Conservation (phyloP, 805 yeast genomes). For the Scheffersomyces amazonensis region DNA sequence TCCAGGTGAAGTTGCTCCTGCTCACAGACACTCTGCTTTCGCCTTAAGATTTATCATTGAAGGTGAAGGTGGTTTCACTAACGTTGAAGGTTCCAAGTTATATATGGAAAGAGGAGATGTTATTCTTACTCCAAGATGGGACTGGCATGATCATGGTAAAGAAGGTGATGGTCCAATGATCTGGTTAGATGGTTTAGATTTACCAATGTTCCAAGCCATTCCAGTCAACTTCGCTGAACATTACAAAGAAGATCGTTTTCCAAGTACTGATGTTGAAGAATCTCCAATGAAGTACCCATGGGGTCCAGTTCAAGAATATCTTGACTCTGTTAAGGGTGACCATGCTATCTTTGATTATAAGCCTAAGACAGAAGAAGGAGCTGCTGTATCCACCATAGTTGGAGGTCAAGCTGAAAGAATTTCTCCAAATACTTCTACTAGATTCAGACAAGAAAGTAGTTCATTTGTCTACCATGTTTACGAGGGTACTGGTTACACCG, state of each 20-base stretch:
- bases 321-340: constrained; percentile 7
- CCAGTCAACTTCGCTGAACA: constrained; percentile 11
- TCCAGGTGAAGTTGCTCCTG: constrained; percentile 13
- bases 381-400: constrained; percentile 6
- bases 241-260: constrained; percentile 8
- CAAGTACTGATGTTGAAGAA: constrained; percentile 6
- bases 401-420: constrained; percentile 11
- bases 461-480: constrained; percentile 9
- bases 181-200: constrained; percentile 12
- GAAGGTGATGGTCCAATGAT: constrained; percentile 9
- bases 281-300: constrained; percentile 9
- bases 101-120: constrained; percentile 11
- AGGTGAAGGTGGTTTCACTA: constrained; percentile 12
- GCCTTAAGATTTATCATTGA: constrained; percentile 11
- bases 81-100: constrained; percentile 9
- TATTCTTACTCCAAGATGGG: constrained; percentile 10
- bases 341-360: constrained; percentile 8
- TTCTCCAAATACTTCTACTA: constrained; percentile 3
- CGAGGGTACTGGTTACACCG: constrained; percentile 8
- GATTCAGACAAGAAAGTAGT: constrained; percentile 9
- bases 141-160: constrained; percentile 12
- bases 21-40: constrained; percentile 11
- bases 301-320: constrained; percentile 5
- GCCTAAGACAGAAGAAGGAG: background rate
- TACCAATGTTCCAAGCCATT: constrained; percentile 11